A percentile compares a stretch with the other conserved stretches of the same genome.
phyloP scores from a whole-genome alignment of 2,329 filamentous ascomycete species.

The Aureobasidium sp. region DNA sequence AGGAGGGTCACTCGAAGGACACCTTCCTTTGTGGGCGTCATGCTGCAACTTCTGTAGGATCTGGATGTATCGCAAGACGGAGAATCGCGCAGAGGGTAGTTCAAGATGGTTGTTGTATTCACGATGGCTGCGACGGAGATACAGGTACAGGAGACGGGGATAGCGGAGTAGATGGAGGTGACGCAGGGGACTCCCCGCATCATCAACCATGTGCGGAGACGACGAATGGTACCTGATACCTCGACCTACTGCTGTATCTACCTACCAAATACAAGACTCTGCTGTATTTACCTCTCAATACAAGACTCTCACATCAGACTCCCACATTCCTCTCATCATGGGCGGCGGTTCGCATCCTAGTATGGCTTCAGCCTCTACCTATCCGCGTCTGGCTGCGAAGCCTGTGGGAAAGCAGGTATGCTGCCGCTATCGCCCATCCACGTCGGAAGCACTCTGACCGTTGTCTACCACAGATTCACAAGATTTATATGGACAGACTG shows the following conservation, averaged over 20 bases:
- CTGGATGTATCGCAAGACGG: too few relatives aligned
- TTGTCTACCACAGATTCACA: constrained; percentile 50
- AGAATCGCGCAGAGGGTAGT: too few relatives aligned
- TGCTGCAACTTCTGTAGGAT: too few relatives aligned
- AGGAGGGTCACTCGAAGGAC: neutral
- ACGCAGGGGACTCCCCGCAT: constrained; percentile 4
- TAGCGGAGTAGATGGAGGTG: neutral
- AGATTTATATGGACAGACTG: constrained; percentile 79
- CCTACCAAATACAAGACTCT: neutral
- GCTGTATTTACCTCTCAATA: too few relatives aligned
- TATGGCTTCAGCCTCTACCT: constrained; percentile 29
- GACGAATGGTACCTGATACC: neutral
- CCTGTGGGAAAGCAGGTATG: constrained; percentile 59
- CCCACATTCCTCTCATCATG: constrained; percentile 23
- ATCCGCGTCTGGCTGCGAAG: constrained; percentile 44
- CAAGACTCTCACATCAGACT: too few relatives aligned
- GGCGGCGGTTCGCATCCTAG: constrained; percentile 31
- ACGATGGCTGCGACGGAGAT: neutral
- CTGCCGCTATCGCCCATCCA: constrained; percentile 27
- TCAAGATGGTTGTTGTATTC: neutral
- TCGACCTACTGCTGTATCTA: neutral
- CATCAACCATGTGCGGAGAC: constrained; percentile 4
- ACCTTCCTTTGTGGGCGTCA: neutral
- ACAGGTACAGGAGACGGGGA: neutral
- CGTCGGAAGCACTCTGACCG: neutral